Base-by-base conservation (phyloP, 2,329 filamentous ascomycete genomes). In the Penicillium corylophilum region DNA sequence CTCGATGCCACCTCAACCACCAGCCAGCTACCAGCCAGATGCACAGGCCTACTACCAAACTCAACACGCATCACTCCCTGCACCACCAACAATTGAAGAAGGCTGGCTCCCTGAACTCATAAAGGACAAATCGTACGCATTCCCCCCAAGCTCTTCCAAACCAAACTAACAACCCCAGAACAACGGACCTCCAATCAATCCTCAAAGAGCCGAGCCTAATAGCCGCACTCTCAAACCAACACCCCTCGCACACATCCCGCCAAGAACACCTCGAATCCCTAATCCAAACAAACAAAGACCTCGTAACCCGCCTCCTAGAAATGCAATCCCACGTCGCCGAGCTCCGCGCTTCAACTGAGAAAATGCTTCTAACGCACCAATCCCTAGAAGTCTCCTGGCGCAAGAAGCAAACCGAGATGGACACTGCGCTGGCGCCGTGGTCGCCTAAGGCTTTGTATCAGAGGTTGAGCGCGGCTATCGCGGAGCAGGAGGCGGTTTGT, bases 351-450 rank as follows among this genome's bases (percentile, higher is more conserved):
- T 79, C 82, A 1, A 88, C 89, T 0, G 90, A 95, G 67, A 87
- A 90, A 3, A 87, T 92, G 53, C 82, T 97, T 0, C 80, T 97
- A 1, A 82, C 89, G 10, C 84, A 94, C 20, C 89, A 93, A 64
- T 89, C 89, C 1, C 82, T 96, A 15, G 94, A 97, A 74, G 84
- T 92, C n/a, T 87, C 93, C 65, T 97, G 94, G 89, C 84, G 87
- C 49, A 83, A 88, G 61, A 95, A 94, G 71, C 90, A 97, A 71
- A 80, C 83, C 1, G 90, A 94, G 63, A 94, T 96, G 82, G 94
- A 97, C 69, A 80, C 84, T 46, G 90, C 89, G 6, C 77, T 97
- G 54, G 83, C 85, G 31, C 89, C 89, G 1, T 97, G 95, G 74
- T 89, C 89, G 23, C 91, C 93, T 0, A 88, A 90, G 39, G 87